Base-by-base conservation (phyloP, 75 land plant genomes). In the Cryptomeria japonica region DNA sequence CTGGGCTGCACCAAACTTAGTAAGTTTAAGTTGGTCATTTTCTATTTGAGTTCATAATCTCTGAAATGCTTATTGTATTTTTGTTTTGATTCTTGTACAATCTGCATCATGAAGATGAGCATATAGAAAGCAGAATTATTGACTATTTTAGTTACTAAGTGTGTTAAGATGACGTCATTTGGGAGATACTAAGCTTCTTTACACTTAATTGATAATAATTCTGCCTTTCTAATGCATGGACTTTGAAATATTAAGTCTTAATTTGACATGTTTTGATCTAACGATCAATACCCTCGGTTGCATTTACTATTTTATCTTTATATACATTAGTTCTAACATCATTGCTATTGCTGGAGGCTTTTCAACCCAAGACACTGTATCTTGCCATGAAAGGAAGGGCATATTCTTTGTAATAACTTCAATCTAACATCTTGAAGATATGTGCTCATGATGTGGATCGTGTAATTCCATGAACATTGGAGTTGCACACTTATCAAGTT, bases 21-120 rank as follows among this genome's bases (percentile, higher is more conserved):
- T 97, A 91, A 87, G 93, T 78, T 36, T 32, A 25, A 39, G 42
- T 37, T 37, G 41, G 3, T 18, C 22, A 41, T 86, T 84, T 84
- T 12, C 88, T 11, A 31, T 41, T 25, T 83, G 88, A 44, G 18
- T 46, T 84, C 39, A 58, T n/a, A n/a, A n/a, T n/a, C n/a, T n/a
- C n/a, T n/a, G n/a, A n/a, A n/a, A n/a, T n/a, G 9, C 49, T 13
- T 32, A 39, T 34, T 37, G 64, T 53, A 39, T 32, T 49, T 13
- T 51, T 47, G 16, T 32, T 47, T 84, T 31, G 25, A 34, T 47
- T 53, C 73, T 39, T 78, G 80, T 25, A 39, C 3, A 14, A 84
- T 32, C 28, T 39, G 80, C 80, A 78, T 78, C 41, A 1, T 86
- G 28, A 73, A 34, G 80, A 32, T 82, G 28, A 38, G 36, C 44